Evolutionary conservation across 257 asterid species (phyloP).

Genomic region (Capsicum rhomboideum): DNA sequence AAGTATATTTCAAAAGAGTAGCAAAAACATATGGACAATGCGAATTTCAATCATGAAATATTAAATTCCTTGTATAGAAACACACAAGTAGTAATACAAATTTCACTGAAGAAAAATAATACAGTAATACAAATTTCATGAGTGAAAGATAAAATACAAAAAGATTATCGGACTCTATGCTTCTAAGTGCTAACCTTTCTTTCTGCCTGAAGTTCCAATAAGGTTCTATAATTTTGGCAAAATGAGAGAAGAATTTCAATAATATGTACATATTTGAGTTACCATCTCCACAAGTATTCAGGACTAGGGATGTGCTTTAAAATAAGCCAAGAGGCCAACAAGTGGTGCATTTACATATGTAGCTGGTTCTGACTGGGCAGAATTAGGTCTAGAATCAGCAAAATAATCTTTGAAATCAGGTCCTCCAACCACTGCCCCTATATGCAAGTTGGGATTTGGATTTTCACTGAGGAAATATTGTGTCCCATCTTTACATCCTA

Average conservation of each 20-base stretch:
- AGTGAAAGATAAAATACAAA: neutral
- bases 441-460: slow-evolving; percentile 31
- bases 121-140: neutral
- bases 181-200: neutral
- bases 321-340: slow-evolving; percentile 30
- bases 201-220: neutral
- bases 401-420: slow-evolving; percentile 43
- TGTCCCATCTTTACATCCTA: slow-evolving; percentile 45
- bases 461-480: slow-evolving; percentile 26
- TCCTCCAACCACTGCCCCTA: slow-evolving; percentile 51
- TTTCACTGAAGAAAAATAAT: neutral
- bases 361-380: slow-evolving; percentile 38
- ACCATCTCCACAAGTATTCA: neutral
- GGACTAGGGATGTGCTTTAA: slow-evolving; percentile 1
- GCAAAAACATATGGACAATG: neutral
- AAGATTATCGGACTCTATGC: neutral
- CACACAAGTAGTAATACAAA: neutral
- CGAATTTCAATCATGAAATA: neutral
- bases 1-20: neutral
- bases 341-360: slow-evolving; percentile 47
- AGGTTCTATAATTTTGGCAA: neutral
- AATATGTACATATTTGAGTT: neutral
- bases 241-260: neutral
- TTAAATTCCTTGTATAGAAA: neutral
- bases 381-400: slow-evolving; percentile 30